Percentiles rank a stretch among this genome's conserved stretches.
Evolutionary conservation across 1,139 yeast species (phyloP).

Genomic region (Geotrichum carabidarum): DNA sequence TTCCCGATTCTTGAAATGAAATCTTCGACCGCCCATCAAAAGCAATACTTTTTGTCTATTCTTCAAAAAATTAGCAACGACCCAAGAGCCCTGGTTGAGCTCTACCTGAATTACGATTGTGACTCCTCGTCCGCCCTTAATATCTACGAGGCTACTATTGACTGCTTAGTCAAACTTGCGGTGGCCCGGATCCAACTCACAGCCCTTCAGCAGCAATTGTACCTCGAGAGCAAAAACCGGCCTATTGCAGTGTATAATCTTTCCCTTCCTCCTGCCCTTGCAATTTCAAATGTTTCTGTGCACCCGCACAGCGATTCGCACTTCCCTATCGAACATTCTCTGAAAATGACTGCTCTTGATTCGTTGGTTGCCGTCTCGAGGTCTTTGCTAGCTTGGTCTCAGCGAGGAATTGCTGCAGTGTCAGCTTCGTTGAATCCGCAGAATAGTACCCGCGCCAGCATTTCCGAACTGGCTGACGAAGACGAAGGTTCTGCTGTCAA

Average conservation of each 20-base stretch:
- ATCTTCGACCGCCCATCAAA: slow-evolving; percentile 87
- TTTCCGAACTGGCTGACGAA: slow-evolving; percentile 15
- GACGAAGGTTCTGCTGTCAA: slow-evolving; percentile 21
- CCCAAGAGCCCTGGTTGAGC: slow-evolving; percentile 85
- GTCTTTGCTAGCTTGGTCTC: slow-evolving; percentile 85
- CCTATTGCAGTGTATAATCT: slow-evolving; percentile 73
- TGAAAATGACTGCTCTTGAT: slow-evolving; percentile 74
- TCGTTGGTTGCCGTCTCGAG: slow-evolving; percentile 78
- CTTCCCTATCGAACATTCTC: slow-evolving; percentile 56
- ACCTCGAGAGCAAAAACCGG: slow-evolving; percentile 54
- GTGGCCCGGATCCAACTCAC: slow-evolving; percentile 68
- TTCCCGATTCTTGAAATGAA: slow-evolving; percentile 91
- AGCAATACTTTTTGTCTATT: slow-evolving; percentile 73
- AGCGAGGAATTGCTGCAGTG: slow-evolving; percentile 51
- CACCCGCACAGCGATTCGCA: slow-evolving; percentile 53
- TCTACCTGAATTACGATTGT: slow-evolving; percentile 93
- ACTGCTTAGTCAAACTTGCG: slow-evolving; percentile 69
- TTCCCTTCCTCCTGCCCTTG: slow-evolving; percentile 65
- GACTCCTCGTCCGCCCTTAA: slow-evolving; percentile 72
- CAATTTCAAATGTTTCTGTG: slow-evolving; percentile 51
- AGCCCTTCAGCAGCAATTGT: slow-evolving; percentile 60
- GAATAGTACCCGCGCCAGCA: slow-evolving; percentile 1
- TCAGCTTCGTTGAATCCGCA: slow-evolving; percentile 17
- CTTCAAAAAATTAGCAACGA: slow-evolving; percentile 79
- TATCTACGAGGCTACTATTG: slow-evolving; percentile 75